phyloP scores from a whole-genome alignment of 1,139 yeast species.

The Magnusiomyces suaveolens region DNA sequence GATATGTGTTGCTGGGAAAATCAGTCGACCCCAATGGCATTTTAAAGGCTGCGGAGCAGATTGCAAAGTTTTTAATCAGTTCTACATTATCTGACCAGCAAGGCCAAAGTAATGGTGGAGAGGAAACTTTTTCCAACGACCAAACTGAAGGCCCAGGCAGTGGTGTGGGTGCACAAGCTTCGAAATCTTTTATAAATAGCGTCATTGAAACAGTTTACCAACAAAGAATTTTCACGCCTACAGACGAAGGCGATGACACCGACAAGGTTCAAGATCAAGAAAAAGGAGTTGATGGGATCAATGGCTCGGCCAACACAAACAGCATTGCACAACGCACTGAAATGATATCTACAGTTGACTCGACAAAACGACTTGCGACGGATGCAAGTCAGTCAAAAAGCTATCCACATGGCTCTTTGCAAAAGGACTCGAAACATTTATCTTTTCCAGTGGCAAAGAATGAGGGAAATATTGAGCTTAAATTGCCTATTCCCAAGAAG shows the following conservation, averaged over 20 bases:
- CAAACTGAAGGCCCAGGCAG: not conserved
- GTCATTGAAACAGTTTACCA: not conserved
- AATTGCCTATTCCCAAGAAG: not conserved
- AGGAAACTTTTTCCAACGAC: not conserved
- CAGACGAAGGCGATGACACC: not conserved
- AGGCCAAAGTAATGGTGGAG: too few relatives aligned
- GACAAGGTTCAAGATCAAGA: too few relatives aligned
- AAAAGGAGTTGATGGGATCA: too few relatives aligned
- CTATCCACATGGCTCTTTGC: too few relatives aligned
- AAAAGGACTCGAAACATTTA: too few relatives aligned
- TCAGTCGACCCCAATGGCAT: constrained; percentile 2
- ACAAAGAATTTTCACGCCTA: not conserved
- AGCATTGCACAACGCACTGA: too few relatives aligned
- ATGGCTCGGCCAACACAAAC: too few relatives aligned
- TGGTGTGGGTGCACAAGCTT: not conserved
- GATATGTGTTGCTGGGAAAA: not conserved
- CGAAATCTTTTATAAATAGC: not conserved
- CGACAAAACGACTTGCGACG: too few relatives aligned
- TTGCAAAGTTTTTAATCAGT: not conserved
- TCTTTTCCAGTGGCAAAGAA: too few relatives aligned
- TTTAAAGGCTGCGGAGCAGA: not conserved
- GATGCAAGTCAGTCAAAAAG: too few relatives aligned
- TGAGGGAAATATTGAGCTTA: not conserved
- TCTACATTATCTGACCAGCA: too few relatives aligned
- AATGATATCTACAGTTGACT: too few relatives aligned